Evolutionary conservation across 2,329 filamentous ascomycete species (phyloP).

Genomic region (Trichoderma hamatum): DNA sequence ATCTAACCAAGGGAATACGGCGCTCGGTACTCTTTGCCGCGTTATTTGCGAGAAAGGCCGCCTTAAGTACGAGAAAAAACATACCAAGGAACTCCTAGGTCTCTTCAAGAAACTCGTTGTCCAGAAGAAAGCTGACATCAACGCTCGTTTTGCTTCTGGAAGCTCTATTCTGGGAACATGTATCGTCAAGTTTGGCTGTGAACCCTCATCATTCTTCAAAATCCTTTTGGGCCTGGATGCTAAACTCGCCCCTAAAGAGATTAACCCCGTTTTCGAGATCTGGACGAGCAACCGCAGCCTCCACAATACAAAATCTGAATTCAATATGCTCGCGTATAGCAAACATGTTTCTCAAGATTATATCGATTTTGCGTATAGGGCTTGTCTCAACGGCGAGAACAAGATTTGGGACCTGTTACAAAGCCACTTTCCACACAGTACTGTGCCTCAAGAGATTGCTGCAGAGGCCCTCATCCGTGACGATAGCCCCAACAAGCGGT

Average conservation of each 20-base stretch:
- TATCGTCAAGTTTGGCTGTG: not conserved
- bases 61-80: too few species aligned
- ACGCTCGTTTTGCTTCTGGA: not conserved
- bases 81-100: not conserved
- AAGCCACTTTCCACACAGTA: not conserved
- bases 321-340: not conserved
- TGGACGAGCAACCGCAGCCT: constrained; percentile 2
- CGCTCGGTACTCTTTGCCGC: not conserved
- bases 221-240: not conserved
- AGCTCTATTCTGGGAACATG: not conserved
- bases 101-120: not conserved
- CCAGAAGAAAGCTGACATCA: not conserved
- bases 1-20: not conserved
- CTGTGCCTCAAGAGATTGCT: not conserved
- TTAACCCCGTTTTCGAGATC: not conserved
- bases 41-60: not conserved
- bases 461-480: not conserved
- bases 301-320: not conserved
- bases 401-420: not conserved
- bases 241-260: constrained; percentile 8
- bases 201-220: not conserved
- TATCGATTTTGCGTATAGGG: not conserved
- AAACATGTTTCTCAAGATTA: not conserved
- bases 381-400: not conserved
- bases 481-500: not conserved